Percentiles rank a stretch among this genome's conserved stretches.
phyloP scores from a whole-genome alignment of 148 eudicot genomes.

The Cornus controversa region DNA sequence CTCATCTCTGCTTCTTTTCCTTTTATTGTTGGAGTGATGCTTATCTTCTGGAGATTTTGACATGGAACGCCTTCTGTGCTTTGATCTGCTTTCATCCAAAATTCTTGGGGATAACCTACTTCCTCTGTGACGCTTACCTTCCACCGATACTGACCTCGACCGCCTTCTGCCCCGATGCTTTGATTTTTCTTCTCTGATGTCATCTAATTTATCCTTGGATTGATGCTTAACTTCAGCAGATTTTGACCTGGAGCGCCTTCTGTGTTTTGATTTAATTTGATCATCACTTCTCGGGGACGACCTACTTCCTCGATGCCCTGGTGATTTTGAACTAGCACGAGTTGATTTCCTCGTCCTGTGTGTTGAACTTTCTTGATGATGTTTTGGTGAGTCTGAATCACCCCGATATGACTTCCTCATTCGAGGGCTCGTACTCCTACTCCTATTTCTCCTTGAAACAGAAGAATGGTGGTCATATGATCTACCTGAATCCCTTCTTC shows the following conservation, averaged over 20 bases:
- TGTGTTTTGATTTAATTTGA: constrained; percentile 45
- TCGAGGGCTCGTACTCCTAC: constrained; percentile 74
- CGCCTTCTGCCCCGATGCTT: constrained; percentile 31
- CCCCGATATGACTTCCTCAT: constrained; percentile 59
- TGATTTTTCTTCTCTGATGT: constrained; percentile 36
- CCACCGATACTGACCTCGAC: constrained; percentile 53
- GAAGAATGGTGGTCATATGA: constrained; percentile 54
- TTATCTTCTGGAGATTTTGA: constrained; percentile 48
- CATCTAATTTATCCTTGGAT: constrained; percentile 25
- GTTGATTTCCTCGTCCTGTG: constrained; percentile 37
- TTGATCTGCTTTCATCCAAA: constrained; percentile 42
- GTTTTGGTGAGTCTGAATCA: constrained; percentile 58
- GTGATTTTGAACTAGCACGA: constrained; percentile 56
- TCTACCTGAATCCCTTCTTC: constrained; percentile 56
- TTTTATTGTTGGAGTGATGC: constrained; percentile 24
- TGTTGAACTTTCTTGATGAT: constrained; percentile 44
- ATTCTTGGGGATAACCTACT: constrained; percentile 23
- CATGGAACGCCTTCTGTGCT: constrained; percentile 50
- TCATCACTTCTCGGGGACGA: constrained; percentile 56
- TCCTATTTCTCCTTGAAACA: constrained; percentile 64
- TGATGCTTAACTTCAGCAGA: constrained; percentile 47
- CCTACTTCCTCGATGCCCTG: constrained; percentile 50
- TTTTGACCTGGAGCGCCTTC: constrained; percentile 62
- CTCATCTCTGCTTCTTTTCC: constrained; percentile 38
- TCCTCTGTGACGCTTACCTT: constrained; percentile 32